Conservation (phyloP, 495 filamentous ascomycete species). For the Annulohypoxylon bovei region DNA sequence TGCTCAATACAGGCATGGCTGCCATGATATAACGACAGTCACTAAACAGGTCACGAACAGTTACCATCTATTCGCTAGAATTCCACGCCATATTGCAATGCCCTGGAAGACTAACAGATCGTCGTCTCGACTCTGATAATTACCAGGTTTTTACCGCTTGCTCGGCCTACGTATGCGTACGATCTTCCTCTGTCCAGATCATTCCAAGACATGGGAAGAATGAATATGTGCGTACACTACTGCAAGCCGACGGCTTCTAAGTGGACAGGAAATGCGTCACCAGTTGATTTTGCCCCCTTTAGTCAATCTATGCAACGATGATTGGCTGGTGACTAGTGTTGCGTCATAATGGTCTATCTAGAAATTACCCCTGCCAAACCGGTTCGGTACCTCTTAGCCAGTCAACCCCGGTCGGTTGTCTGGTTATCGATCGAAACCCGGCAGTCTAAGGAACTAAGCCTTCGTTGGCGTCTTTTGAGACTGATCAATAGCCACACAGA, state of each 20-base stretch:
- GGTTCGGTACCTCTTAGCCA: constrained; percentile 34
- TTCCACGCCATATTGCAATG: not conserved
- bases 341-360: constrained; percentile 38
- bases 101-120: constrained; percentile 9
- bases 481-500: constrained; percentile 8
- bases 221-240: constrained; percentile 3
- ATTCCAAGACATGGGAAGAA: constrained; percentile 14
- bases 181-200: not conserved
- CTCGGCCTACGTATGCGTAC: constrained; percentile 28
- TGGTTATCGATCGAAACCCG: not conserved
- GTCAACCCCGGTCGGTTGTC: constrained; percentile 9
- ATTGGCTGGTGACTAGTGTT: constrained; percentile 34
- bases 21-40: constrained; percentile 1
- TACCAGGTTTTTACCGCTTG: constrained; percentile 14
- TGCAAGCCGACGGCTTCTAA: constrained; percentile 11
- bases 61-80: constrained; percentile 11
- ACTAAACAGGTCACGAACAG: not conserved
- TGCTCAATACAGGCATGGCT: not conserved
- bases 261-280: constrained; percentile 23
- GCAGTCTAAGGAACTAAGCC: constrained; percentile 1
- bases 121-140: constrained; percentile 8
- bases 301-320: constrained; percentile 31
- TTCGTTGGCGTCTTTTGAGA: constrained; percentile 6
- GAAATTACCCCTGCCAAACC: constrained; percentile 32
- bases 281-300: constrained; percentile 43